Conservation (phyloP, 805 yeast species). For the Candida pseudoglaebosa region DNA sequence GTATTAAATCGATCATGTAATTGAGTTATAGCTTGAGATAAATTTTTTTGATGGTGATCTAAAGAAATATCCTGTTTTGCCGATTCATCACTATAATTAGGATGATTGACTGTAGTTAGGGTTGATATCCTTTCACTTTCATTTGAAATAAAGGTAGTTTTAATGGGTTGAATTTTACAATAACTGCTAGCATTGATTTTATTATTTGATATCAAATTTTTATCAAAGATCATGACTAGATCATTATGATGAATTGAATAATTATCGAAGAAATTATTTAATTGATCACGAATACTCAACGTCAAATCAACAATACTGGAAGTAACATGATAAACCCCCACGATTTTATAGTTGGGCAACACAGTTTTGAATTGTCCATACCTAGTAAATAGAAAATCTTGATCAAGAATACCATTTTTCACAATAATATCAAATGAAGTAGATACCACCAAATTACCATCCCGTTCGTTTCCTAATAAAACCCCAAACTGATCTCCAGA, state of each 20-base stretch:
- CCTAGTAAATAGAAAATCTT: conserved; percentile 21
- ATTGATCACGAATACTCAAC: not conserved
- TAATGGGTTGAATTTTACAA: conserved; percentile 6
- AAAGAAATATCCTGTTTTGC: not conserved
- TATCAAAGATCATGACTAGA: not conserved
- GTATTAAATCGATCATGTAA: conserved; percentile 18
- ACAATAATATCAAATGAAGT: conserved; percentile 30
- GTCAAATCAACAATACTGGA: conserved; percentile 5
- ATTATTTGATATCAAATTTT: not conserved
- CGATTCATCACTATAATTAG: conserved; percentile 4
- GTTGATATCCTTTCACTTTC: conserved; percentile 32
- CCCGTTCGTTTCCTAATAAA: conserved; percentile 20
- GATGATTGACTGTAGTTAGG: conserved; percentile 5
- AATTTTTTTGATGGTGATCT: conserved; percentile 2
- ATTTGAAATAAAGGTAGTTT: conserved; percentile 19
- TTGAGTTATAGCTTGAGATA: conserved; percentile 15
- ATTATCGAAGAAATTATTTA: not conserved
- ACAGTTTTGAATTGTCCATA: conserved; percentile 25
- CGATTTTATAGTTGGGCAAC: conserved; percentile 20
- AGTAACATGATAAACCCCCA: conserved; percentile 29
- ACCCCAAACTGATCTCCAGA: conserved; percentile 21
- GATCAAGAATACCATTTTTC: conserved; percentile 16
- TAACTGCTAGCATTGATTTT: not conserved
- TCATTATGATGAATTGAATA: not conserved
- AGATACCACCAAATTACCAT: conserved; percentile 11